These are phyloP conservation scores for Sporothrix globosa DNA, from an alignment of 2,329 filamentous ascomycete genomes.

Conservation along the genomic window DNA sequence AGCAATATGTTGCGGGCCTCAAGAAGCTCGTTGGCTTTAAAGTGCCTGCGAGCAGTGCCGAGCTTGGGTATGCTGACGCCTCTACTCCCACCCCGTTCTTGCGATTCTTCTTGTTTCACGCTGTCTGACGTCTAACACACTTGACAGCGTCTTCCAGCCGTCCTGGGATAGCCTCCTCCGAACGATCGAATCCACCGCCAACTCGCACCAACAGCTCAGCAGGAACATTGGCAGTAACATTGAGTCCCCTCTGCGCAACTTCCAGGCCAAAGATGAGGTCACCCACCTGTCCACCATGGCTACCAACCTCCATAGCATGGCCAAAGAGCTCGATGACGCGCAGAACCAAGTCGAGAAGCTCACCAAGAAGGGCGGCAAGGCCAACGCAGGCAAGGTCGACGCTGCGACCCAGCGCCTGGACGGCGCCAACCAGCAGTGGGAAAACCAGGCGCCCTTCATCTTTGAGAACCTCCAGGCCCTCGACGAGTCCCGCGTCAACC, in stretches of 20 bases:
- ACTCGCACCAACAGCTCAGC: constrained; percentile 80
- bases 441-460: constrained; percentile 90
- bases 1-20: constrained; percentile 80
- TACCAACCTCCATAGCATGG: constrained; percentile 76
- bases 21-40: constrained; percentile 77
- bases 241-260: constrained; percentile 79
- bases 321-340: constrained; percentile 81
- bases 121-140: not conserved
- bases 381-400: constrained; percentile 76
- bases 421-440: constrained; percentile 82
- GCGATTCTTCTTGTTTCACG: not conserved
- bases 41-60: constrained; percentile 73
- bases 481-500: constrained; percentile 86
- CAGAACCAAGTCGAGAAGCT: constrained; percentile 86
- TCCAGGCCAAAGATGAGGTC: constrained; percentile 74
- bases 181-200: constrained; percentile 77
- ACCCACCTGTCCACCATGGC: constrained; percentile 79
- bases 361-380: constrained; percentile 74
- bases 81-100: not conserved
- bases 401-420: constrained; percentile 73
- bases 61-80: constrained; percentile 71
- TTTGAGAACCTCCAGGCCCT: constrained; percentile 90
- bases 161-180: constrained; percentile 88
- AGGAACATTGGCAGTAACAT: constrained; percentile 85
- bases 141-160: constrained; percentile 76